These are phyloP conservation scores for Mycena citricolor DNA, from an alignment of 1,284 basidiomycete species.

Conservation along the genomic window DNA sequence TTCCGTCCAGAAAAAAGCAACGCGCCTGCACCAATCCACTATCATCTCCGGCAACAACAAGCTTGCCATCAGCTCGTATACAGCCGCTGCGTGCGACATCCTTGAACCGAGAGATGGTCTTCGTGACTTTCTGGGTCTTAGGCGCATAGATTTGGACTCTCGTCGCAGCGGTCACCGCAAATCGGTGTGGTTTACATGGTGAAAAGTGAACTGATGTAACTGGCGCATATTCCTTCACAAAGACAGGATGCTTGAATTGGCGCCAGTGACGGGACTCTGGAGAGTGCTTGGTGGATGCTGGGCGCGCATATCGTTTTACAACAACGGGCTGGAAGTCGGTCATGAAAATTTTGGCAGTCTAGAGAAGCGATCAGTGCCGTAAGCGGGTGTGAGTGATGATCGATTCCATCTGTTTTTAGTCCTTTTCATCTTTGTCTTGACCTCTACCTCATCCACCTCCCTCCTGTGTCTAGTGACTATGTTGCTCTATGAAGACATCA, in stretches of 20 bases:
- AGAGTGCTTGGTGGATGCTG: slow-evolving; percentile 57
- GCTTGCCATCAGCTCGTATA: slow-evolving; percentile 90
- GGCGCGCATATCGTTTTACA: slow-evolving; percentile 58
- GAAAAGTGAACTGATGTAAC: slow-evolving; percentile 92
- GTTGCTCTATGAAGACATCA: slow-evolving; percentile 77
- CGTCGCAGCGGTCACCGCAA: slow-evolving; percentile 93
- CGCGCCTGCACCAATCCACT: slow-evolving; percentile 87
- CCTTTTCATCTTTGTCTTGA: slow-evolving; percentile 28
- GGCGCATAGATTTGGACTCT: slow-evolving; percentile 96
- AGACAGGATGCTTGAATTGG: slow-evolving; percentile 81
- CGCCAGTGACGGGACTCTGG: slow-evolving; percentile 80
- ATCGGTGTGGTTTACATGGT: slow-evolving; percentile 82
- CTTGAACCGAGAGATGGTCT: slow-evolving; percentile 96
- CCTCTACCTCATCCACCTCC: slow-evolving; percentile 22
- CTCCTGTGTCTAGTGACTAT: slow-evolving; percentile 51
- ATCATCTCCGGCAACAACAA: slow-evolving; percentile 95
- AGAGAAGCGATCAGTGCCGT: slow-evolving; percentile 7
- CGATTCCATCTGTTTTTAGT: slow-evolving; percentile 21
- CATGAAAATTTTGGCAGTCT: slow-evolving; percentile 17
- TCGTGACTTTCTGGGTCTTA: slow-evolving; percentile 91
- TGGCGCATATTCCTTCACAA: slow-evolving; percentile 93
- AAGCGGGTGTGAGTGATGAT: slow-evolving; percentile 27
- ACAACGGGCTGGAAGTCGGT: slow-evolving; percentile 83
- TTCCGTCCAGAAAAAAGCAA: slow-evolving; percentile 5
- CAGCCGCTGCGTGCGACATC: slow-evolving; percentile 89